Evolutionary conservation across 495 filamentous ascomycete species (phyloP).

Genomic region (Podospora australis): DNA sequence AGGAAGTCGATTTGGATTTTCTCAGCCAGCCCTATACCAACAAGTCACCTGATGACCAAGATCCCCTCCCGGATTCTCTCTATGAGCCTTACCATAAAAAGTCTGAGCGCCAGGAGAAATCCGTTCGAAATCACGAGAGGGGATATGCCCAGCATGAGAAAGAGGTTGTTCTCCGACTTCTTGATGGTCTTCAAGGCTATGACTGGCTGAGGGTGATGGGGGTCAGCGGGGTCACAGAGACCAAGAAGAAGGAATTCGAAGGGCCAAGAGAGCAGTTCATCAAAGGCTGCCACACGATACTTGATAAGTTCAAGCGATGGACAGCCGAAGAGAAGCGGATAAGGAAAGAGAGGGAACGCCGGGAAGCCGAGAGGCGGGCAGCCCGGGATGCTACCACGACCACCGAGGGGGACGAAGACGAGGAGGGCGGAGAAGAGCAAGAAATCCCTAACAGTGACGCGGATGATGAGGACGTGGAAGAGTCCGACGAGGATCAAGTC

Average conservation of each 20-base stretch:
- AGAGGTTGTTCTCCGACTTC: slow-evolving; percentile 73
- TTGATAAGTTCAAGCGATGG: slow-evolving; percentile 84
- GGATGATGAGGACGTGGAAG: slow-evolving; percentile 16
- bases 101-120: slow-evolving; percentile 82
- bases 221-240: slow-evolving; percentile 77
- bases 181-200: slow-evolving; percentile 80
- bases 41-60: slow-evolving; percentile 36
- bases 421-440: slow-evolving; percentile 20
- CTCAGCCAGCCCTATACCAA: slow-evolving; percentile 25
- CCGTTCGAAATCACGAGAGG: slow-evolving; percentile 87
- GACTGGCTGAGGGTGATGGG: slow-evolving; percentile 95
- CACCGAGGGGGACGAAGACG: slow-evolving; percentile 12
- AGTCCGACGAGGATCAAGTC: slow-evolving; percentile 19
- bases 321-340: slow-evolving; percentile 83
- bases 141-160: slow-evolving; percentile 89
- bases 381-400: slow-evolving; percentile 19
- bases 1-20: slow-evolving; percentile 50
- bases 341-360: slow-evolving; percentile 64
- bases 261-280: slow-evolving; percentile 80
- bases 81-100: slow-evolving; percentile 68
- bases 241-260: slow-evolving; percentile 76
- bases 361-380: slow-evolving; percentile 27
- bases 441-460: slow-evolving; percentile 16
- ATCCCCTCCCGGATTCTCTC: slow-evolving; percentile 63
- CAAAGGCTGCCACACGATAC: slow-evolving; percentile 64